Conservation (phyloP, 805 yeast genomes). For the Clavispora asparagi region DNA sequence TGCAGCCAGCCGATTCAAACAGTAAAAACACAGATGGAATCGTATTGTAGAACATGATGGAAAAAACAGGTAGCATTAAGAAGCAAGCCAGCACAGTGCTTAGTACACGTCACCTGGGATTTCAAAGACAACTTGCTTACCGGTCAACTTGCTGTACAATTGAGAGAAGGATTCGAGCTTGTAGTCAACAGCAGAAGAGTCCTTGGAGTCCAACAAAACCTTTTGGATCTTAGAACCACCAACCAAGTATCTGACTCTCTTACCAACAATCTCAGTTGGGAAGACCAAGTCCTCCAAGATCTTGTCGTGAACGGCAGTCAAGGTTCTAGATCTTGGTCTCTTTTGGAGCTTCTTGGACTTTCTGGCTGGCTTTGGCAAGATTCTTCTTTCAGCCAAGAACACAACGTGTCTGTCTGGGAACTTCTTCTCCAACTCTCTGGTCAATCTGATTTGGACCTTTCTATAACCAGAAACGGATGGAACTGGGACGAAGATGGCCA, state of each 20-base stretch:
- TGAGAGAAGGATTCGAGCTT: constrained; percentile 99
- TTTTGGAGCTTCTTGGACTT: constrained; percentile 89
- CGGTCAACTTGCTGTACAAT: constrained; percentile 96
- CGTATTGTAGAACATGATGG: constrained; percentile 6
- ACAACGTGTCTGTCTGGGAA: constrained; percentile 99
- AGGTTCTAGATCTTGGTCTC: constrained; percentile 99
- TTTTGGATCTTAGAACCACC: constrained; percentile 99
- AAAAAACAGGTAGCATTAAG: constrained; percentile 4
- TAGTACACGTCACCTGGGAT: constrained; percentile 51
- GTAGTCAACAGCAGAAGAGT: constrained; percentile 94
- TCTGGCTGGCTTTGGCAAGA: constrained; percentile 98
- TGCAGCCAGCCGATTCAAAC: constrained; percentile 11
- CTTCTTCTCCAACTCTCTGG: constrained; percentile 99
- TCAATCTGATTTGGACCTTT: constrained; percentile 93
- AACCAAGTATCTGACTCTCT: constrained; percentile 97
- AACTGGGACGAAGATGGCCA: constrained; percentile 96
- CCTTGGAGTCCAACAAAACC: constrained; percentile 97
- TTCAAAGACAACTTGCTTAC: constrained; percentile 99
- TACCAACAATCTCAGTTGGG: constrained; percentile 99
- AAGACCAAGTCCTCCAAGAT: constrained; percentile 97
- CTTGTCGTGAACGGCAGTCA: constrained; percentile 97
- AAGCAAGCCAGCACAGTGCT: constrained; percentile 9
- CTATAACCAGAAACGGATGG: constrained; percentile 91
- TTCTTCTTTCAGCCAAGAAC: constrained; percentile 99
- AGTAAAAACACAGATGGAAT: constrained; percentile 14